phyloP scores from a whole-genome alignment of 306 rosid genomes.

The Senna tora region DNA sequence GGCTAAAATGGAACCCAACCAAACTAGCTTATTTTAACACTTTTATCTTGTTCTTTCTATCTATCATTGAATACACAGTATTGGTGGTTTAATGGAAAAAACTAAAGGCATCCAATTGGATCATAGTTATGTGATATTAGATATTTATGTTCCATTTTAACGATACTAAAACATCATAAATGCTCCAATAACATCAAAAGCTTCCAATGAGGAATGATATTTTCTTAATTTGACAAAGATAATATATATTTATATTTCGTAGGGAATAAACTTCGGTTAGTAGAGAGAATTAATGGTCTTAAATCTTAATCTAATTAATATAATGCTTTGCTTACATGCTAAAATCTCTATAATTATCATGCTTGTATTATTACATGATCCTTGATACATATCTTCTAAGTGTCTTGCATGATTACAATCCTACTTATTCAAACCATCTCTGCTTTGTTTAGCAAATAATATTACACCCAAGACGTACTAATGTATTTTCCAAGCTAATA shows the following conservation, averaged over 20 bases:
- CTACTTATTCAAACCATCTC: no score
- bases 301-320: no score
- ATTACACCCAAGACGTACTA: no score
- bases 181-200: not conserved
- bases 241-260: not conserved
- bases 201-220: not conserved
- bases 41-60: not conserved
- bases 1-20: no score
- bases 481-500: no score
- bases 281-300: not conserved
- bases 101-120: not conserved
- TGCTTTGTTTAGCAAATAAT: no score
- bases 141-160: not conserved
- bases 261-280: not conserved
- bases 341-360: not conserved
- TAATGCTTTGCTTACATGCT: slow-evolving; percentile 17
- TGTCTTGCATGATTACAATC: no score
- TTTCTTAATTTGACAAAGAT: not conserved
- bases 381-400: no score
- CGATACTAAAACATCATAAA: not conserved
- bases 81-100: not conserved
- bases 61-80: not conserved
- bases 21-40: no score
- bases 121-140: not conserved
- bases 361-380: no score